A percentile compares a stretch with the other conserved stretches of the same genome.
Evolutionary conservation across 306 rosid species (phyloP).

Genomic region (Prunus mume): DNA sequence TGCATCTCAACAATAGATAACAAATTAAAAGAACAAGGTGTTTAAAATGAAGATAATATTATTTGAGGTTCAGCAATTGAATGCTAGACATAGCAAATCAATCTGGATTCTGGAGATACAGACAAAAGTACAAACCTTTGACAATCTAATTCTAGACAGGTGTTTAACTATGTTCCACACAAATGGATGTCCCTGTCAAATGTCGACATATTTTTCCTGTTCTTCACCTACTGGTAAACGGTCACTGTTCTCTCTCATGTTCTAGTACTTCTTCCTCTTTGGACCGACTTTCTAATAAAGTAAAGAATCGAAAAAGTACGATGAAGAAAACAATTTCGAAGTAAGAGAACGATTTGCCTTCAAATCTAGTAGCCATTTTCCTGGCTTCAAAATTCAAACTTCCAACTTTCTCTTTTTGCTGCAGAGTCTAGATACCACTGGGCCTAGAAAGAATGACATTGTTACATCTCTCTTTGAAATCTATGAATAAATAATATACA

Average conservation of each 20-base stretch:
- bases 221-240: not conserved
- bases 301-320: not conserved
- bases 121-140: not conserved
- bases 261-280: not conserved
- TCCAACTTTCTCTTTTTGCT: not conserved
- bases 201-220: not conserved
- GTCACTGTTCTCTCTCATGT: too few species aligned
- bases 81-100: not conserved
- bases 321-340: not conserved
- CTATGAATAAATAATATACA: too few species aligned
- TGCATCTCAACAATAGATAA: not conserved
- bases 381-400: not conserved
- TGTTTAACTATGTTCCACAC: not conserved
- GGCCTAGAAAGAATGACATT: not conserved
- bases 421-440: not conserved
- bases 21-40: not conserved
- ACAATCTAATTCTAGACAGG: not conserved
- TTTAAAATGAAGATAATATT: not conserved
- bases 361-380: not conserved
- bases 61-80: not conserved
- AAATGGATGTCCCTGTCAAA: not conserved
- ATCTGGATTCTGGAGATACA: not conserved
- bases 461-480: not conserved
- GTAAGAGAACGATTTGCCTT: not conserved
- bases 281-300: not conserved